Evolutionary conservation across 306 rosid genomes (phyloP).

Genomic region (Delonix regia): DNA sequence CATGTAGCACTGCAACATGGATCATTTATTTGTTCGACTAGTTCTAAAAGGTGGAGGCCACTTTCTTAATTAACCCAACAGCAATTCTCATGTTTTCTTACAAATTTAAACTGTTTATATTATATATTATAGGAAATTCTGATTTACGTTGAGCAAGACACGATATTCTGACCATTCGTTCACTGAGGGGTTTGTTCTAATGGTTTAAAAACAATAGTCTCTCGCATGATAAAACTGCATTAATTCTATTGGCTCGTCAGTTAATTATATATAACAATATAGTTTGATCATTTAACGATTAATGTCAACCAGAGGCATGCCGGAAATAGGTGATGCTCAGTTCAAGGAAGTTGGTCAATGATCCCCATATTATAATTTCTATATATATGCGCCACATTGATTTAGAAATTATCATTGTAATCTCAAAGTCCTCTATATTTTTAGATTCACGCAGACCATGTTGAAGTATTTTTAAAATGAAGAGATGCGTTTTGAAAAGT

Average conservation of each 20-base stretch:
- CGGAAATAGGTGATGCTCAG: slow-evolving; percentile 34
- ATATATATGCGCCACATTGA: too few relatives aligned
- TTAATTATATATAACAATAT: not conserved
- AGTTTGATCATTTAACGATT: slow-evolving; percentile 23
- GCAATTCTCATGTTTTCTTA: not conserved
- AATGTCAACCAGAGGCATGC: slow-evolving; percentile 39
- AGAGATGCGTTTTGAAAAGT: too few relatives aligned
- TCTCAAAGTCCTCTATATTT: slow-evolving; percentile 5
- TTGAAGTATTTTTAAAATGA: too few relatives aligned
- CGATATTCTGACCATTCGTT: not conserved
- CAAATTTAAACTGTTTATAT: not conserved
- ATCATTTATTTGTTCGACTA: not conserved
- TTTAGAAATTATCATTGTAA: slow-evolving; percentile 16
- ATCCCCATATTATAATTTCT: slow-evolving; percentile 12
- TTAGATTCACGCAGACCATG: not conserved
- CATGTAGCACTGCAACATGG: slow-evolving; percentile 17
- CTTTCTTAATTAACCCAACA: not conserved
- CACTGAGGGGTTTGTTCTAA: not conserved
- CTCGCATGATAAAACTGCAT: slow-evolving; percentile 11
- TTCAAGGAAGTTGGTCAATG: slow-evolving; percentile 38
- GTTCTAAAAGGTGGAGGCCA: not conserved
- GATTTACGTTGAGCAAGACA: not conserved
- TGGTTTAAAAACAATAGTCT: not conserved
- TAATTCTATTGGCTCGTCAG: not conserved
- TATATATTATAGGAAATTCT: not conserved